Percentiles rank a stretch among this genome's conserved stretches.
These are phyloP conservation scores for Coriolopsis trogii DNA, from an alignment of 1,284 basidiomycete genomes.

Conservation along the genomic window DNA sequence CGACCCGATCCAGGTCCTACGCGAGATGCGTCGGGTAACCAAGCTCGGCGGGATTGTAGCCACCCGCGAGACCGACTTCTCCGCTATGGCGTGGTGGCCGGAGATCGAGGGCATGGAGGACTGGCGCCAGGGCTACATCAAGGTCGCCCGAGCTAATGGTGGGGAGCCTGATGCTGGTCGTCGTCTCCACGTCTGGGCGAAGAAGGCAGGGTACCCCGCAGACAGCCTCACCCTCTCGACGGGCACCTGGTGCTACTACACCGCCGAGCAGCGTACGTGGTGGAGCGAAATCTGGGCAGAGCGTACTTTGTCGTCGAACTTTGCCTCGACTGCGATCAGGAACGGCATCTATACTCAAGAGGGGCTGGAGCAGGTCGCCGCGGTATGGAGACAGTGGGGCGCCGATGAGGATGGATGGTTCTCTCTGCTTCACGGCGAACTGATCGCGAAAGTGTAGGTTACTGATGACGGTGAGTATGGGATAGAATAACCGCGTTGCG, in stretches of 20 bases:
- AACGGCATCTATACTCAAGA: constrained; percentile 31
- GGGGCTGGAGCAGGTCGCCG: constrained; percentile 29
- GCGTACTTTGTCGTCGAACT: constrained; percentile 34
- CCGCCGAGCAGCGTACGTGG: constrained; percentile 38
- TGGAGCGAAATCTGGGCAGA: constrained; percentile 41
- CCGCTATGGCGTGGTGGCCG: constrained; percentile 36
- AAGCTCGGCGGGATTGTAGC: constrained; percentile 47
- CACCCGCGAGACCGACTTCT: constrained; percentile 40
- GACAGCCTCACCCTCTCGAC: constrained; percentile 30
- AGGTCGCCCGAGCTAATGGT: constrained; percentile 32
- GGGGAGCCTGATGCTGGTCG: constrained; percentile 36
- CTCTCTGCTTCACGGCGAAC: constrained; percentile 37
- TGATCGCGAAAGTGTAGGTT: constrained; percentile 24
- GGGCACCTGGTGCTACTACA: constrained; percentile 39
- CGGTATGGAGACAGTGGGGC: constrained; percentile 36
- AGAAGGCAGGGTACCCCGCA: constrained; percentile 33
- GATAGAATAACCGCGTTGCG: no score
- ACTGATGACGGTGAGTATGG: no score
- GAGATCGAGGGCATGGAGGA: constrained; percentile 30
- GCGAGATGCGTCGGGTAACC: constrained; percentile 47
- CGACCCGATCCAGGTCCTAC: constrained; percentile 41
- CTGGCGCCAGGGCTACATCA: constrained; percentile 29
- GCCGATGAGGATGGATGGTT: constrained; percentile 40
- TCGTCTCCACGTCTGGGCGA: constrained; percentile 34
- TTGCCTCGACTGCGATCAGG: constrained; percentile 33